Evolutionary conservation across 2,329 filamentous ascomycete species (phyloP), one percentile per base, ranked within the genome.

Genomic region (Daldinia eschscholtzii): DNA sequence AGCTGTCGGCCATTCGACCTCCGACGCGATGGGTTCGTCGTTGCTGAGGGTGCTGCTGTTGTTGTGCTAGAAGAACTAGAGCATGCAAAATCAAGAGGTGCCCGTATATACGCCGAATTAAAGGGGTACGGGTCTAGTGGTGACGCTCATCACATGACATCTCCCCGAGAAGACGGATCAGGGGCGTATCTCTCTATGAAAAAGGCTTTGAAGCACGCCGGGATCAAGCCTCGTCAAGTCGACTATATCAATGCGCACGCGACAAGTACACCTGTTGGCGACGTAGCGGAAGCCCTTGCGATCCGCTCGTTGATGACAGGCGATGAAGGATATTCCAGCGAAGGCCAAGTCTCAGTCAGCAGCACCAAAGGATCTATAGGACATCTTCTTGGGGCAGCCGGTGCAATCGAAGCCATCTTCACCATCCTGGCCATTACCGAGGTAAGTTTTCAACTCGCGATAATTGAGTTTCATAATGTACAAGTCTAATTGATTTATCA

Each of bases 211-310:
- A 89, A 86, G 74, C 88, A 92, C 76, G 93, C 94, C 0, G 81
- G 85, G 0, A 76, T 97, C 41, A 84, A 84, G 58, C 94, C 96
- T 0, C 81, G 81, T 0, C 82, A 89, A 44, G 89, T 99, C 4
- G 93, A 94, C 79, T 99, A 99, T 79, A 88, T 99, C 77, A 99
- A 98, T 76, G 96, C 96, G 1, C 96, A 99, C 78, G 96, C 95
- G 0, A 99, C 96, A 1, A 93, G 92, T 23, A 99, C 95, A 0
- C 80, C 85, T 6, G 86, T 98, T 2, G 96, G 96, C 0, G 96
- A 99, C 81, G 87, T 88, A 23, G 95, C 96, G 1, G 96, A 99
- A 81, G 95, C 95, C 57, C 83, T 85, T 6, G 96, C 96, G 0
- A 95, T 98, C 73, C 91, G 89, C 68, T 82, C 87, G 0, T 80